phyloP scores from a whole-genome alignment of 1,284 basidiomycete genomes.

The Puccinia novopanici region DNA sequence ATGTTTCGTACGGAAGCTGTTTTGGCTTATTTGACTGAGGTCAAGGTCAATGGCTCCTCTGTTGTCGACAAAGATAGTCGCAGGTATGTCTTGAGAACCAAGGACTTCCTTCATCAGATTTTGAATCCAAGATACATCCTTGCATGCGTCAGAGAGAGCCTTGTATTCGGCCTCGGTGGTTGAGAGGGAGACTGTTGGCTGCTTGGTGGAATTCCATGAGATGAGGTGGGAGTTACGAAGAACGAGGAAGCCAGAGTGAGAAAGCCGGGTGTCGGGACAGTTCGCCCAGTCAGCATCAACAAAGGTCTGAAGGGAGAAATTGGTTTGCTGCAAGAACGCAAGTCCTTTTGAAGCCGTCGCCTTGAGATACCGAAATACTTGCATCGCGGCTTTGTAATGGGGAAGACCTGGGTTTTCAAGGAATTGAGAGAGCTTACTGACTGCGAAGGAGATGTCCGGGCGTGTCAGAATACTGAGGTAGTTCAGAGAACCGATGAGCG shows the following conservation, averaged over 20 bases:
- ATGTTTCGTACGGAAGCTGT: constrained; percentile 4
- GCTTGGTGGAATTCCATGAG: constrained; percentile 9
- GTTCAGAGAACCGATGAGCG: background rate
- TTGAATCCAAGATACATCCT: background rate
- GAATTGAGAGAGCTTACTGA: background rate
- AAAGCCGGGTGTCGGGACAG: background rate
- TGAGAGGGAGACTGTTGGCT: background rate
- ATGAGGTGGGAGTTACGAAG: background rate
- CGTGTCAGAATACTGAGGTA: background rate
- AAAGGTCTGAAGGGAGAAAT: background rate
- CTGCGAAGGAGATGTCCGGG: background rate
- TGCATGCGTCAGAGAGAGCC: background rate
- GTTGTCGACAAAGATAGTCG: constrained; percentile 6
- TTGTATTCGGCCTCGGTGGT: constrained; percentile 36
- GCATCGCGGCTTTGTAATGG: background rate
- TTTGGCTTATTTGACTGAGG: background rate
- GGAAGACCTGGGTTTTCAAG: background rate
- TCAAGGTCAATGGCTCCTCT: background rate
- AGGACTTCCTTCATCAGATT: background rate
- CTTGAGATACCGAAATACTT: background rate
- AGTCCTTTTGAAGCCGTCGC: background rate
- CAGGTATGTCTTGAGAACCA: background rate
- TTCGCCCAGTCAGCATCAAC: background rate
- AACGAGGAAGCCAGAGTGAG: background rate
- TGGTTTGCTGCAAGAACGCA: background rate